Evolutionary conservation across 345 rosid genomes (phyloP).

Genomic region (Corchorus capsularis): DNA sequence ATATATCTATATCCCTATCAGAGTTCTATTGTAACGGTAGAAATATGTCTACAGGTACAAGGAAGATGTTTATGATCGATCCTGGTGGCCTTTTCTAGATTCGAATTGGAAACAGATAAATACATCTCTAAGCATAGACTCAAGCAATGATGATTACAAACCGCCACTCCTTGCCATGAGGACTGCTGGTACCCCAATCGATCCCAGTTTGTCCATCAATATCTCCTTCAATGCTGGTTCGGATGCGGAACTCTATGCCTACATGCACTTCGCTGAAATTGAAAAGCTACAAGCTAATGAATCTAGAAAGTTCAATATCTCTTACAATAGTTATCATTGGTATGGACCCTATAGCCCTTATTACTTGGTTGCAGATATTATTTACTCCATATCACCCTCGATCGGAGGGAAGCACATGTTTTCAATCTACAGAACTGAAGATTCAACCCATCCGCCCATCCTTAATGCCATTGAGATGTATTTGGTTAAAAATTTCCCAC

Average conservation of each 20-base stretch:
- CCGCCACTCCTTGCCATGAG: slow-evolving; percentile 28
- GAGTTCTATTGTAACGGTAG: no score
- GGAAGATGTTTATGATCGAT: slow-evolving; percentile 22
- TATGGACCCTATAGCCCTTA: neutral
- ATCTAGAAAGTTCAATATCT: slow-evolving; percentile 26
- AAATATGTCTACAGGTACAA: neutral
- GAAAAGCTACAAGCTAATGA: slow-evolving; percentile 21
- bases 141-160: neutral
- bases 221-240: slow-evolving; percentile 8
- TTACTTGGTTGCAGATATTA: neutral
- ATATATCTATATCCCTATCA: no score
- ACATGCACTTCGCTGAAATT: slow-evolving; percentile 35
- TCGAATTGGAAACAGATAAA: neutral
- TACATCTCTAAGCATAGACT: neutral
- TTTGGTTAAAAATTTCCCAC: slow-evolving; percentile 4
- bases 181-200: slow-evolving; percentile 26
- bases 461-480: slow-evolving; percentile 41
- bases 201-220: slow-evolving; percentile 11
- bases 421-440: slow-evolving; percentile 12
- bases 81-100: slow-evolving; percentile 7
- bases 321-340: slow-evolving; percentile 3
- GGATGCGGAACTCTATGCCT: slow-evolving; percentile 15
- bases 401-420: slow-evolving; percentile 1
- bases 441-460: slow-evolving; percentile 39
- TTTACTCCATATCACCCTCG: neutral